Evolutionary conservation across 2,329 filamentous ascomycete species (phyloP), one percentile per base, ranked within the genome.

Genomic region (Botrytis paeoniae): DNA sequence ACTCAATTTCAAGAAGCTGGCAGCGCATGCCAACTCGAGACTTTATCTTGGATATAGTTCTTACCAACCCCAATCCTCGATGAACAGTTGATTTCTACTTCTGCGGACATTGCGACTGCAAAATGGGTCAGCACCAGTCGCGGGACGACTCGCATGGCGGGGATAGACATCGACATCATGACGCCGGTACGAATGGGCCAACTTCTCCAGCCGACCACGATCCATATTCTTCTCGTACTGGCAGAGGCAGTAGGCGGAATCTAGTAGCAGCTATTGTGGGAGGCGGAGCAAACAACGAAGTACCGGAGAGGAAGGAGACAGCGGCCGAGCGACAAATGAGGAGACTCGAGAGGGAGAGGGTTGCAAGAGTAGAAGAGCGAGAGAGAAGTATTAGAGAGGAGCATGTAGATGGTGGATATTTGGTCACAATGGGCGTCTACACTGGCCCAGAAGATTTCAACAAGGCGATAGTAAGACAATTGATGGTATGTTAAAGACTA

Each of bases 401-500:
- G 81, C 90, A 95, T 81, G 92, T 98, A 4, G 96, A 99, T 82
- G 96, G 96, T 32, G 96, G 96, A 35, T 99, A 91, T 83, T 84
- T 99, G 65, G 96, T 99, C 45, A 99, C 96, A 0, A 89, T 97
- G 80, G 96, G 96, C 51, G 93, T 95, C 68, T 99, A 99, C 80
- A 95, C 93, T 35, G 95, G 95, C 0, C 85, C 90, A 0, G 96
- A 99, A 83, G 96, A 99, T 83, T 99, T 95, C 81, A 97, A 89
- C 85, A 98, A 98, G 82, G 84, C 88, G 29, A 85, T 93, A 65
- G 95, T 98, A 72, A 89, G 96, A 77, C 95, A 97, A 81, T 85
- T 99, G 72, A 95, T 96, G 91, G 94, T 97, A 87, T 80, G 84
- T 79, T 43, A 35, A 35, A 61, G 39, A 65, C 14, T 37, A n/a